These are phyloP conservation scores for Drosera spatulata DNA, from an alignment of 179 eudicot species.

Conservation along the genomic window DNA sequence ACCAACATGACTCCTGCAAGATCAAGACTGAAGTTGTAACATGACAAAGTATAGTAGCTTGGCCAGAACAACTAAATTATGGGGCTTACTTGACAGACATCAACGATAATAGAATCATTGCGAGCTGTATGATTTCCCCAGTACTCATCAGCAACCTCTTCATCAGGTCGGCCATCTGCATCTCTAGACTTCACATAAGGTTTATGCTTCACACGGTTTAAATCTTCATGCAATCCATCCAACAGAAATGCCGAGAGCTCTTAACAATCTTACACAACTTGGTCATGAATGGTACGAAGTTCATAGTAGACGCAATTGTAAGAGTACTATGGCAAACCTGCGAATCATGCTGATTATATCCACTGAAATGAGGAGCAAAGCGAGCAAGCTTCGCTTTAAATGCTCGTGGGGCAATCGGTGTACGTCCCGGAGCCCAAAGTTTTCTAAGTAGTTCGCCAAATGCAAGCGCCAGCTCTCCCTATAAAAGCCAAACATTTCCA, in stretches of 20 bases:
- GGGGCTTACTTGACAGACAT: slow-evolving; percentile 85
- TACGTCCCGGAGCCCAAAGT: slow-evolving; percentile 91
- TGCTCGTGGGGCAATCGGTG: slow-evolving; percentile 78
- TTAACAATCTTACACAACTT: slow-evolving; percentile 16
- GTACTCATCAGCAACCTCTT: slow-evolving; percentile 93
- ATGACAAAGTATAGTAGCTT: neutral
- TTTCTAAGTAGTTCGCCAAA: slow-evolving; percentile 89
- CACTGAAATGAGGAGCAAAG: slow-evolving; percentile 96
- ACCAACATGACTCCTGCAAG: no score
- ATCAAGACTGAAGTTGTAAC: no score
- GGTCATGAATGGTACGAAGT: neutral
- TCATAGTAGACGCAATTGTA: neutral
- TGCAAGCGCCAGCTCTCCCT: slow-evolving; percentile 97
- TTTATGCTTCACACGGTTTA: slow-evolving; percentile 92
- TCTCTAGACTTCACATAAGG: slow-evolving; percentile 80
- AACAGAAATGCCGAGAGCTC: slow-evolving; percentile 94
- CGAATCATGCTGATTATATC: slow-evolving; percentile 93
- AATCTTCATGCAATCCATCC: slow-evolving; percentile 98
- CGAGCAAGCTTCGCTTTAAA: slow-evolving; percentile 90
- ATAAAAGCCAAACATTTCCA: neutral
- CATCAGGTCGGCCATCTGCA: slow-evolving; percentile 93
- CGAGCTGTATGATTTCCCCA: slow-evolving; percentile 97
- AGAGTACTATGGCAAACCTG: slow-evolving; percentile 39
- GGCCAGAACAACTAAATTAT: neutral
- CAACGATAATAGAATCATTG: slow-evolving; percentile 96